These are phyloP conservation scores for Sarocladium strictum DNA, from an alignment of 2,329 filamentous ascomycete species.

Conservation along the genomic window DNA sequence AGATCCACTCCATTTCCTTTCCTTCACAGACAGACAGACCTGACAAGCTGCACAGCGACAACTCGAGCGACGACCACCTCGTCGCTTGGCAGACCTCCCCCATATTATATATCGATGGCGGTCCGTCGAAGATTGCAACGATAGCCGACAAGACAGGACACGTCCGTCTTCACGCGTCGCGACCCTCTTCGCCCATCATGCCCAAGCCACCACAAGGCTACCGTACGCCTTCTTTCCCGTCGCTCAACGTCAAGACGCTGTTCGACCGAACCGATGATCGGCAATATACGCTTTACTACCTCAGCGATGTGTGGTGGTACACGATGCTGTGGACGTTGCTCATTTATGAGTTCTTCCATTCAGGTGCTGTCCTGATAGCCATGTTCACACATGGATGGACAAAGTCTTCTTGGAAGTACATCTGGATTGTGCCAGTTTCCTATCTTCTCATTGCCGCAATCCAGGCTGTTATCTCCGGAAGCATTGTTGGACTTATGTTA, in stretches of 20 bases:
- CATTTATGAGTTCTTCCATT: constrained; percentile 68
- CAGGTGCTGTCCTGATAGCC: constrained; percentile 66
- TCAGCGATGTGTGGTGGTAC: constrained; percentile 78
- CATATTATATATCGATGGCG: neutral
- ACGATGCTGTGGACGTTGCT: constrained; percentile 83
- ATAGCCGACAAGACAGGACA: neutral
- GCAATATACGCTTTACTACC: constrained; percentile 60
- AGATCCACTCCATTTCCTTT: neutral
- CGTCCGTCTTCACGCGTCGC: neutral
- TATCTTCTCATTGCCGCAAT: constrained; percentile 67
- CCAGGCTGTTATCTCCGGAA: constrained; percentile 75
- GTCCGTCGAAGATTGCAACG: neutral
- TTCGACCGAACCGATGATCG: constrained; percentile 35
- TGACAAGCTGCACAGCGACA: neutral
- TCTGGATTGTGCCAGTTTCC: constrained; percentile 67
- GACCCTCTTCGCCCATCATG: neutral
- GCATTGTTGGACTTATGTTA: constrained; percentile 73
- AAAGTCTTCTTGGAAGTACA: constrained; percentile 48
- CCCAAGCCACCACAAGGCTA: constrained; percentile 46
- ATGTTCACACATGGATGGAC: constrained; percentile 63
- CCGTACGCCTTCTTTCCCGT: constrained; percentile 67
- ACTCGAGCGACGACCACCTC: neutral
- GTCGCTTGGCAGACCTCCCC: neutral
- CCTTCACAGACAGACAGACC: too few species aligned
- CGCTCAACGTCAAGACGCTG: constrained; percentile 67